Percentiles rank a stretch among this genome's conserved stretches.
These are phyloP conservation scores for Ophiosphaerella narmari DNA, from an alignment of 2,329 filamentous ascomycete species.

Conservation along the genomic window DNA sequence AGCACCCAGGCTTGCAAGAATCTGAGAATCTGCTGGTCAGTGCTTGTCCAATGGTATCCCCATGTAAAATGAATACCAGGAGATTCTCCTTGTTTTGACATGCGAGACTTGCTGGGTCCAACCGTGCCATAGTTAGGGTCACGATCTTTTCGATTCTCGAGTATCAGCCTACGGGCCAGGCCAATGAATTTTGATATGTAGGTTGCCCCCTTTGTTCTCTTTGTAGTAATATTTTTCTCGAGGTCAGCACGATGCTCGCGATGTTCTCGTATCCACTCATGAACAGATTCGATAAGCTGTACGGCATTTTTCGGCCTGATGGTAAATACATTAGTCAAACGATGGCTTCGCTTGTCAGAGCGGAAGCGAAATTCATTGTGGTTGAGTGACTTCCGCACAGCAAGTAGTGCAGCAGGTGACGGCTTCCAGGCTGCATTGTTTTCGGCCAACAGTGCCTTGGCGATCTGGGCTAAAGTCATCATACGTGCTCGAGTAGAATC, in stretches of 20 bases:
- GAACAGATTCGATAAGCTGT: constrained; percentile 56
- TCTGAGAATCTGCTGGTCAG: constrained; percentile 62
- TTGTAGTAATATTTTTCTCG: constrained; percentile 1
- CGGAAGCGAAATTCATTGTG: constrained; percentile 66
- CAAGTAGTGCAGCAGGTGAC: constrained; percentile 62
- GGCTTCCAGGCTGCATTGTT: constrained; percentile 33
- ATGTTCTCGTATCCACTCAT: constrained; percentile 59
- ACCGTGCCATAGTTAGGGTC: constrained; percentile 39
- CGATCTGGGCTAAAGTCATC: constrained; percentile 54
- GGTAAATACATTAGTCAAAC: constrained; percentile 64
- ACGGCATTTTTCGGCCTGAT: constrained; percentile 63
- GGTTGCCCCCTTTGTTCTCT: constrained; percentile 19
- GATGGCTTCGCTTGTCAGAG: constrained; percentile 56
- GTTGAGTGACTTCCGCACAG: constrained; percentile 69
- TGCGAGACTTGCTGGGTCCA: constrained; percentile 45
- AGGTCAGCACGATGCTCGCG: constrained; percentile 52
- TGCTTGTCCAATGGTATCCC: constrained; percentile 52
- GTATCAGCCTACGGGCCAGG: constrained; percentile 48
- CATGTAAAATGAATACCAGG: constrained; percentile 19
- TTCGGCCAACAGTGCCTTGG: constrained; percentile 47
- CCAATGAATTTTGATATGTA: constrained; percentile 47
- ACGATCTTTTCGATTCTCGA: constrained; percentile 45
- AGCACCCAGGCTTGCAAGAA: constrained; percentile 70
- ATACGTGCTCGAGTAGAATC: constrained; percentile 51
- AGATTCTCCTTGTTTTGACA: constrained; percentile 19